A percentile compares a stretch with the other conserved stretches of the same genome.
phyloP scores from a whole-genome alignment of 352 stramenopile genomes.

The Globisporangium radiosum region DNA sequence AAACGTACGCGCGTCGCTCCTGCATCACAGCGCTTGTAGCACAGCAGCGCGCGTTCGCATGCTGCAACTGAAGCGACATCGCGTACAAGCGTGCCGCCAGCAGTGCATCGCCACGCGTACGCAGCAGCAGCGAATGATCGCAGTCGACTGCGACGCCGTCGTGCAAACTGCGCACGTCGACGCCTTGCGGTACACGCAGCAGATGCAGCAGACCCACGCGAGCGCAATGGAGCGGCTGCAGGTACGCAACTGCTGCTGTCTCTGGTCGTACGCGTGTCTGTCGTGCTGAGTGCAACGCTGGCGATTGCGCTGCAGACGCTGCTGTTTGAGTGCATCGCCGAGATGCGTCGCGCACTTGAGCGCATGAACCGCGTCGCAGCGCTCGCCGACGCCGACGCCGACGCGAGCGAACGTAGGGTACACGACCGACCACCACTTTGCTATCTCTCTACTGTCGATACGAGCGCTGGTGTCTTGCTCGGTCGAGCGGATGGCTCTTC shows the following conservation, averaged over 20 bases:
- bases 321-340: constrained; percentile 31
- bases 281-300: too few species aligned
- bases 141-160: constrained; percentile 8
- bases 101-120: neutral
- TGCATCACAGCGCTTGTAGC: constrained; percentile 1
- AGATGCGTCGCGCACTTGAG: constrained; percentile 32
- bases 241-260: neutral
- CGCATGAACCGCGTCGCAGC: constrained; percentile 21
- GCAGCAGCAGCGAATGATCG: constrained; percentile 9
- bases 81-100: neutral
- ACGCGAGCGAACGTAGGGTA: constrained; percentile 37
- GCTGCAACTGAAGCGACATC: constrained; percentile 3
- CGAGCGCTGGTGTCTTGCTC: too few species aligned
- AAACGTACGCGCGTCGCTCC: neutral
- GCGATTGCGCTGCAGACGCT: constrained; percentile 15
- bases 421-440: neutral
- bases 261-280: too few species aligned
- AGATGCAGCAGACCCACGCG: constrained; percentile 3
- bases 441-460: neutral
- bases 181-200: constrained; percentile 2
- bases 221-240: constrained; percentile 6
- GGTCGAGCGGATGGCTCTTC: too few species aligned
- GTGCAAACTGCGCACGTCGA: neutral
- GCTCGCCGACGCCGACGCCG: constrained; percentile 15
- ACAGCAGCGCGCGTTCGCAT: constrained; percentile 1